Evolutionary conservation across 2,329 filamentous ascomycete species (phyloP), one percentile per base, ranked within the genome.

Genomic region (Neopestalotiopsis sp.): DNA sequence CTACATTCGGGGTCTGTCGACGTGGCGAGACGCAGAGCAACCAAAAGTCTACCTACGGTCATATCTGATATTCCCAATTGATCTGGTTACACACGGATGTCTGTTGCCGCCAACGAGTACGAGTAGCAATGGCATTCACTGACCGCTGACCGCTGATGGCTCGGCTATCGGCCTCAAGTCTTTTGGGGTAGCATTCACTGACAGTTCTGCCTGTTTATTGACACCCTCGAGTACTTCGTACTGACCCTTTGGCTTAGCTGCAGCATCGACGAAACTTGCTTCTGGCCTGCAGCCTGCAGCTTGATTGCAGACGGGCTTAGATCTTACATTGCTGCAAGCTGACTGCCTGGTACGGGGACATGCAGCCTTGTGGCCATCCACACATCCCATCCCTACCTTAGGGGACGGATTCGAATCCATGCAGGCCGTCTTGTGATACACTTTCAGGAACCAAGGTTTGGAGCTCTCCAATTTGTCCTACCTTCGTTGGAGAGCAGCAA

Each of bases 321-420:
- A 30, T 30, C 24, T 59, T 59, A 59, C 30, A 34, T 59, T 14
- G 24, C 24, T 59, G 57, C 57, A 59, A 34, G 24, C 24, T 34
- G 57, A n/a, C 30, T 30, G 57, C 57, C 13, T 34, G 24, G 57
- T 28, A 30, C 13, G 57, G 34, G 34, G 34, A 24, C 57, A 59
- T 59, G 57, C 57, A 59, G 57, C 57, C 57, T 59, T 59, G 57
- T 34, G 30, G 57, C 57, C 30, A 38, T 38, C 34, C 34, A 38
- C 34, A 38, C 34, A 38, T 30, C 13, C 24, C 24, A 24, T 59
- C 57, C 24, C 28, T 53, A 53, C 45, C n/a, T 53, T 53, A 53
- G 45, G 45, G 5, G 20, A 59, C 30, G 57, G 57, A 59, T n/a
- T 59, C 57, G 57, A 30, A 59, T 34, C 57, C 57, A 59, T 59